Base-by-base conservation (phyloP, 805 yeast genomes). In the Ogataea pini region DNA sequence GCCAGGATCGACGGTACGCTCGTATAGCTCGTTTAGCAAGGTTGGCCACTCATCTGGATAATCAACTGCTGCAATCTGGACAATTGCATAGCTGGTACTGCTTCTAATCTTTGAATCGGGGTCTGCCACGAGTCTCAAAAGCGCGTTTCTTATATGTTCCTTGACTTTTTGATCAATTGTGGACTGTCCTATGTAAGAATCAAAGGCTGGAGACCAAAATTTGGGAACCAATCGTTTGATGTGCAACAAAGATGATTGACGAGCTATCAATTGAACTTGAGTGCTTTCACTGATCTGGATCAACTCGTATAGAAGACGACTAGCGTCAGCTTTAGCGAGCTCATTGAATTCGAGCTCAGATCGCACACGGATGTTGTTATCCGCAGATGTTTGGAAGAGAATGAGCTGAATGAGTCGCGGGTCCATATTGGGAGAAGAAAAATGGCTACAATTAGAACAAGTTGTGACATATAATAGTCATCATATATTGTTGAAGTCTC, bases 21-120 rank as follows among this genome's bases (percentile, higher is more conserved):
- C 60, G 57, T 81, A 82, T 17, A 89, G 59, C 6, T 64, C 64
- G 28, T 67, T 60, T 47, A 87, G 62, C 40, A 91, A 70, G 18
- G 73, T 76, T 0, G 97, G 96, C 98, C 98, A 92, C 62, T 89
- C 96, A 61, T 94, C 98, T 0, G 99, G 99, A 60, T 80, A 92
- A 61, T 92, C 99, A 1, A 83, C 86, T 2, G 86, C 85, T 0
- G 96, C 89, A 13, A 92, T 87, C 59, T 87, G 95, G 4, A 86
- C 86, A 14, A 90, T 78, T 13, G 87, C 84, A 54, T 88, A 84
- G 1, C 91, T 82, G 1, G 86, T 79, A 43, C 86, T 77, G 25
- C 75, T 77, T 49, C 89, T 73, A 13, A 91, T 70, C 57, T 85
- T 87, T 8, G 85, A 71, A 51, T 78, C 77, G 1, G 72, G 67